Percentiles rank a stretch among this genome's conserved stretches.
These are phyloP conservation scores for Fusarium sarcochroum DNA, from an alignment of 2,329 filamentous ascomycete genomes.

Conservation along the genomic window DNA sequence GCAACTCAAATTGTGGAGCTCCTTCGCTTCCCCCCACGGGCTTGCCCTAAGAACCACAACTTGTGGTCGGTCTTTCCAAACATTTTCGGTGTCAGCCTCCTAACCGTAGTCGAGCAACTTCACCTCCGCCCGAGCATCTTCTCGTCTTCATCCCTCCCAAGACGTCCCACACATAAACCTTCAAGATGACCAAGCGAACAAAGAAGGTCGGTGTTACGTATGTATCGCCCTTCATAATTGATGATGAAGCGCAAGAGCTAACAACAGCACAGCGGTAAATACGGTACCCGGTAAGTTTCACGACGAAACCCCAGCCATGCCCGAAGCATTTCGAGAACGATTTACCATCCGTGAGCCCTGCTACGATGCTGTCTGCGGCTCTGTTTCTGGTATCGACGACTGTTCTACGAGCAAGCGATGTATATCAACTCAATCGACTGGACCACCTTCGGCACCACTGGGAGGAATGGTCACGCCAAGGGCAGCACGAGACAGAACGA, in stretches of 20 bases:
- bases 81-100: slow-evolving; percentile 53
- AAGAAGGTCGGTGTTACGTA: slow-evolving; percentile 96
- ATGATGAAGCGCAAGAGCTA: slow-evolving; percentile 45
- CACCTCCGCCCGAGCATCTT: slow-evolving; percentile 51
- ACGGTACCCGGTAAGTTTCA: slow-evolving; percentile 87
- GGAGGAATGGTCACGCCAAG: slow-evolving; percentile 7
- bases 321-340: slow-evolving; percentile 40
- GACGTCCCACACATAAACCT: slow-evolving; percentile 58
- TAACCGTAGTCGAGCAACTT: slow-evolving; percentile 51
- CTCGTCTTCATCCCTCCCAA: slow-evolving; percentile 53
- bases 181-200: slow-evolving; percentile 94
- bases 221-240: slow-evolving; percentile 47
- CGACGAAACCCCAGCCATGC: slow-evolving; percentile 34
- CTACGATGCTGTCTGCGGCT: slow-evolving; percentile 22
- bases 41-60: slow-evolving; percentile 60
- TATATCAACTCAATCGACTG: slow-evolving; percentile 3
- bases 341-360: slow-evolving; percentile 24
- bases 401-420: slow-evolving; percentile 12
- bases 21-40: slow-evolving; percentile 54
- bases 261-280: slow-evolving; percentile 75
- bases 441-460: slow-evolving; percentile 4
- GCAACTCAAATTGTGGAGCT: slow-evolving; percentile 42
- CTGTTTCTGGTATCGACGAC: slow-evolving; percentile 6
- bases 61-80: slow-evolving; percentile 45
- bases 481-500: slow-evolving; percentile 16